A percentile compares a stretch with the other conserved stretches of the same genome.
These are phyloP conservation scores for Dichomitus squalens DNA, from an alignment of 1,284 basidiomycete genomes.

Conservation along the genomic window DNA sequence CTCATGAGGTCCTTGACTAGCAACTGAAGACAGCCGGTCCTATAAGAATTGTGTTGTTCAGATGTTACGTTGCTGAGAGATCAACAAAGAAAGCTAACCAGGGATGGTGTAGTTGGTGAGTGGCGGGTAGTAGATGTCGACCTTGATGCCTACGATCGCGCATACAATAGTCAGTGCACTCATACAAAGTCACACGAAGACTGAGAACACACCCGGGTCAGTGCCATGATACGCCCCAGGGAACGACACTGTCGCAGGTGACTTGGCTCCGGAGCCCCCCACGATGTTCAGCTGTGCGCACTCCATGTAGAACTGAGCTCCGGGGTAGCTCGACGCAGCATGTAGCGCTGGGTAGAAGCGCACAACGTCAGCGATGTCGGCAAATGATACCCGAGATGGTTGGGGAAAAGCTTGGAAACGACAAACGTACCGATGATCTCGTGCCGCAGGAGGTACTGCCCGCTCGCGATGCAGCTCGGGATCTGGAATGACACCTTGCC, in stretches of 20 bases:
- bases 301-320: slow-evolving; percentile 60
- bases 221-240: slow-evolving; percentile 47
- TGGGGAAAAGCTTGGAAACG: too few species aligned
- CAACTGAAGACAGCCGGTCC: too few species aligned
- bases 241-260: slow-evolving; percentile 51
- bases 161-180: background rate
- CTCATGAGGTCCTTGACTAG: too few species aligned
- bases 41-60: too few species aligned
- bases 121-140: slow-evolving; percentile 27
- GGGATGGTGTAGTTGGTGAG: slow-evolving; percentile 25
- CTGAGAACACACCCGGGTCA: slow-evolving; percentile 20
- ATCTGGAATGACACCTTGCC: slow-evolving; percentile 56
- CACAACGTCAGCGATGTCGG: background rate
- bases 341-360: slow-evolving; percentile 39
- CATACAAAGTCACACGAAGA: too few species aligned
- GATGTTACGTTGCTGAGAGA: too few species aligned
- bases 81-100: too few species aligned
- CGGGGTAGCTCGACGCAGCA: slow-evolving; percentile 45
- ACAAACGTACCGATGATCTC: slow-evolving; percentile 53
- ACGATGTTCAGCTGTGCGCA: slow-evolving; percentile 53
- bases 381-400: slow-evolving; percentile 56
- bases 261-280: slow-evolving; percentile 47
- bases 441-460: slow-evolving; percentile 54
- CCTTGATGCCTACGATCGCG: slow-evolving; percentile 20
- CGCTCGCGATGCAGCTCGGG: slow-evolving; percentile 49